Evolutionary conservation across 352 stramenopile species (phyloP).

Genomic region (Phytophthora idaei): DNA sequence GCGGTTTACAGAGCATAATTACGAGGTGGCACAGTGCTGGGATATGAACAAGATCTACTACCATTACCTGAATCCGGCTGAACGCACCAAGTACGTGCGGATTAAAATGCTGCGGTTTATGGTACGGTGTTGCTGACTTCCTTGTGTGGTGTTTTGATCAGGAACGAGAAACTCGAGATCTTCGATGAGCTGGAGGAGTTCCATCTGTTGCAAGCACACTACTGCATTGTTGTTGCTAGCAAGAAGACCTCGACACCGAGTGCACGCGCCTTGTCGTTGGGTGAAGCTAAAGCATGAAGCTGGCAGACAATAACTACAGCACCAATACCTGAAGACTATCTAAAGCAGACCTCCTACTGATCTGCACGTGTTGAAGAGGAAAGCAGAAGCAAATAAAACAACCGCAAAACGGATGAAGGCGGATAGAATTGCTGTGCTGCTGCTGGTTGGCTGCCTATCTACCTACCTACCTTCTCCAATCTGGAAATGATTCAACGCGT

Average conservation of each 20-base stretch:
- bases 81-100: conserved; percentile 66
- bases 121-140: not conserved
- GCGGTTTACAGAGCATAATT: conserved; percentile 75
- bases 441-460: conserved; percentile 35
- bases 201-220: conserved; percentile 91
- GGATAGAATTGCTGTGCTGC: conserved; percentile 33
- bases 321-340: conserved; percentile 4
- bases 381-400: conserved; percentile 17
- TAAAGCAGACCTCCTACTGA: not conserved
- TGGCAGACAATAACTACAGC: not conserved
- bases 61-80: conserved; percentile 71
- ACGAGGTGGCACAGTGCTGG: conserved; percentile 75
- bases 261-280: conserved; percentile 42
- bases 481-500: conserved; percentile 26
- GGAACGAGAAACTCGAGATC: conserved; percentile 87
- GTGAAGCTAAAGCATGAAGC: conserved; percentile 23
- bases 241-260: conserved; percentile 39
- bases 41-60: conserved; percentile 95
- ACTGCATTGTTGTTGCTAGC: conserved; percentile 88
- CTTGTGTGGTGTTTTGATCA: conserved; percentile 25
- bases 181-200: conserved; percentile 95
- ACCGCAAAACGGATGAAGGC: conserved; percentile 30
- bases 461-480: conserved; percentile 33
- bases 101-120: not conserved
- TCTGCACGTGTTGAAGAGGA: not conserved